Evolutionary conservation across 805 yeast species (phyloP).

Genomic region (Allodekkera sacchari): DNA sequence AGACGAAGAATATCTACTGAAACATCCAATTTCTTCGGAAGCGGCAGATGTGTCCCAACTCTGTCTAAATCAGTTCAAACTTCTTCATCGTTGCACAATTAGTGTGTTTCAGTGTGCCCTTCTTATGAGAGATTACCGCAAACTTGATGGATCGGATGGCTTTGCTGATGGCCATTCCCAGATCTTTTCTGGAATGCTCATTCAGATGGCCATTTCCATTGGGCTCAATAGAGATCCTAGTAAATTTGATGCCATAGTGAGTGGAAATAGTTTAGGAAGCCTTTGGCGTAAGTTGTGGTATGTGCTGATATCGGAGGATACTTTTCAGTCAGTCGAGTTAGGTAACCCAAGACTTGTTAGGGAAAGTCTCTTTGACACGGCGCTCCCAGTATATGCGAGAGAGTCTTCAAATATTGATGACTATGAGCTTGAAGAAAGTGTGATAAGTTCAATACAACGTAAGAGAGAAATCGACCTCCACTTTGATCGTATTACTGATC

Average conservation of each 20-base stretch:
- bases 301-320: conserved; percentile 37
- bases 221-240: conserved; percentile 67
- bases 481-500: conserved; percentile 26
- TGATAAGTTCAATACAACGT: conserved; percentile 25
- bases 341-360: conserved; percentile 39
- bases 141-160: conserved; percentile 41
- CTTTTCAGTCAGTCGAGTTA: conserved; percentile 33
- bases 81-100: conserved; percentile 39
- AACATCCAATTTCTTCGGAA: conserved; percentile 38
- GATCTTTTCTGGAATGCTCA: conserved; percentile 44
- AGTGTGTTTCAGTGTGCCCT: conserved; percentile 47
- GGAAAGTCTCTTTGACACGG: conserved; percentile 40
- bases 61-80: conserved; percentile 47
- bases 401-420: conserved; percentile 29
- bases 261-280: conserved; percentile 25
- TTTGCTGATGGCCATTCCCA: conserved; percentile 52
- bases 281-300: conserved; percentile 56
- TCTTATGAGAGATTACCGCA: conserved; percentile 41
- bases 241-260: conserved; percentile 25
- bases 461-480: conserved; percentile 24
- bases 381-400: conserved; percentile 34
- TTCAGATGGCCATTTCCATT: conserved; percentile 60
- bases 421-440: conserved; percentile 32
- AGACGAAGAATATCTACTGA: conserved; percentile 28
- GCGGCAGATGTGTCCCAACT: conserved; percentile 36